Conservation (phyloP, 129 eudicot genomes). For the Scalesia atractyloides region DNA sequence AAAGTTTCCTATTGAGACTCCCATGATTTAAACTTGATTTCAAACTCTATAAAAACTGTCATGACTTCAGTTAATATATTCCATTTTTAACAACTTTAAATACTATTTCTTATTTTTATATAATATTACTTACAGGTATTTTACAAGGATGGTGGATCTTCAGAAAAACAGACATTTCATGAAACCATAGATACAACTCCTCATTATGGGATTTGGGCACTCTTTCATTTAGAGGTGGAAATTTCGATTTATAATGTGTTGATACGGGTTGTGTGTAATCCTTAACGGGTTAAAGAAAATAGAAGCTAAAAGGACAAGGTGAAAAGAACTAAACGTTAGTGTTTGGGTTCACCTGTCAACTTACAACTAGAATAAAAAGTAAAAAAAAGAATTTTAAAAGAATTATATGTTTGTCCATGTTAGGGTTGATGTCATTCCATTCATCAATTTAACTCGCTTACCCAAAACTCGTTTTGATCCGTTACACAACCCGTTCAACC, state of each 20-base stretch:
- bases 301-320: not conserved
- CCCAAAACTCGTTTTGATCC: not conserved
- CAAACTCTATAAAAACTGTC: too few relatives aligned
- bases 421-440: not conserved
- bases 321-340: not conserved
- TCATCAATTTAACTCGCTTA: not conserved
- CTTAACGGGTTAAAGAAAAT: not conserved
- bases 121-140: constrained; percentile 54
- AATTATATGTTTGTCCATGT: not conserved
- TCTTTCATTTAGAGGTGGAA: constrained; percentile 3
- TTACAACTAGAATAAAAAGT: not conserved
- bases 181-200: constrained; percentile 39
- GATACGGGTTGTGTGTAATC: not conserved
- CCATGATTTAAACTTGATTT: too few relatives aligned
- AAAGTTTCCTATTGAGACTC: too few relatives aligned
- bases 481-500: not conserved
- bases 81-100: too few relatives aligned
- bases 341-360: not conserved
- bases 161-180: constrained; percentile 19
- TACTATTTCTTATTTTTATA: too few relatives aligned
- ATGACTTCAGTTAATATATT: too few relatives aligned
- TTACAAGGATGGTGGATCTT: constrained; percentile 46
- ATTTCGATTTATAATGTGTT: constrained; percentile 1
- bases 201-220: constrained; percentile 34
- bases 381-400: not conserved